Evolutionary conservation across 441 rosid genomes (phyloP), one percentile per base, ranked within the genome.

Genomic region (Syzygium syzygioides): DNA sequence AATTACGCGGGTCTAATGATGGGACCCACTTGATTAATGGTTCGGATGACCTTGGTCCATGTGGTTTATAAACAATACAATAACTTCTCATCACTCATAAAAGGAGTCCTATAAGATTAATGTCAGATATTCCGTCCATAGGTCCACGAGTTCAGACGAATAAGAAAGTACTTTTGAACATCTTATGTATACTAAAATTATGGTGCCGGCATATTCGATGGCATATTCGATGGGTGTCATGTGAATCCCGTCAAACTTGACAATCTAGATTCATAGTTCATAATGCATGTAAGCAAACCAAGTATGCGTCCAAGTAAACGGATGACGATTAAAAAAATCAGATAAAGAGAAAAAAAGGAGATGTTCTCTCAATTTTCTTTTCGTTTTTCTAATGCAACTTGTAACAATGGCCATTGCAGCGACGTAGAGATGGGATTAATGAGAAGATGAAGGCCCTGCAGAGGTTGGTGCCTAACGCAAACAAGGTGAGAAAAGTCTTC

Each of bases 401-500:
- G n/a, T 41, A 12, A 76, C 5, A 15, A 32, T 53, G 87, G 41
- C 23, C 57, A 87, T 56, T 79, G 90, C 87, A 96, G 98, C 94
- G 94, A 92, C 91, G 98, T 48, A 94, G 98, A 91, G 96, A 95
- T 85, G 91, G 95, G 92, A 96, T 96, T 62, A 96, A 95, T 56
- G 91, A 96, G 86, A 95, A 94, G 93, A 94, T 96, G 93, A 95
- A 94, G 92, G 94, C 95, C 71, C 96, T 96, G 66, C 97, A 96
- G 87, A 94, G 92, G 90, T 91, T 95, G 85, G 95, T 95, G 59
- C 98, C 98, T 30, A 94, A 95, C 89, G 93, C 96, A 79, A 92
- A 93, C 85, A 95, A 95, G 95, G 96, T 95, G 87, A 89, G 90
- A 25, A 15, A 45, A 32, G 56, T 85, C 87, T 41, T 34, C 6